A percentile compares a stretch with the other conserved stretches of the same genome.
Conservation (phyloP, 345 rosid genomes). For the Sisymbrium irio region DNA sequence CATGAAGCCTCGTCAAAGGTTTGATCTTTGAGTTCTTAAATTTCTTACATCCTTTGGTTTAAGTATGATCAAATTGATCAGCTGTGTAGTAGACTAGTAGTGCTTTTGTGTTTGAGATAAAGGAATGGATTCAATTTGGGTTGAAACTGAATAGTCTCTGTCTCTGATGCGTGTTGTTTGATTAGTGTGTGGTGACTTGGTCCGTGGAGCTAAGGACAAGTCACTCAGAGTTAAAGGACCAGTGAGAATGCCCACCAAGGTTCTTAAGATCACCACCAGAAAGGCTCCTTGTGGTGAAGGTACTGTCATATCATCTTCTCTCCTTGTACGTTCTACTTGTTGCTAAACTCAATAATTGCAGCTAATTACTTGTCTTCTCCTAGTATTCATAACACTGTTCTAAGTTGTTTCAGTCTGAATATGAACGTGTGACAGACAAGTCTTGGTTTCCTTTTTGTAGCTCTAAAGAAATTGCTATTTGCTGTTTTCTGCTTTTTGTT, state of each 20-base stretch:
- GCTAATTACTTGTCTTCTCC: too few relatives aligned
- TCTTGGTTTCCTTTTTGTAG: too few relatives aligned
- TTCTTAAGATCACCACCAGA: constrained; percentile 57
- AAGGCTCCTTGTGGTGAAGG: constrained; percentile 72
- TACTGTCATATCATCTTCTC: constrained; percentile 2
- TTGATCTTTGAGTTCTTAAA: not conserved
- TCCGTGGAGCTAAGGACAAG: constrained; percentile 63
- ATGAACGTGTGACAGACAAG: not conserved
- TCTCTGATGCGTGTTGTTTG: not conserved
- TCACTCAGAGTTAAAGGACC: constrained; percentile 55
- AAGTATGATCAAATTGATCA: too few relatives aligned
- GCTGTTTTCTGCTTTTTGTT: not conserved
- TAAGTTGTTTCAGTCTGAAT: not conserved
- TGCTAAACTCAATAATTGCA: not conserved
- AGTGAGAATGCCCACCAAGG: constrained; percentile 64
- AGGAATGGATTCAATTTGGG: not conserved
- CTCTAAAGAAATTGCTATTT: not conserved
- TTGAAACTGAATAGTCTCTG: not conserved
- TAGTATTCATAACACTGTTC: too few relatives aligned
- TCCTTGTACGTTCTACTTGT: not conserved
- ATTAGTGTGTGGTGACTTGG: constrained; percentile 57
- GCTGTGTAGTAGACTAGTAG: too few relatives aligned
- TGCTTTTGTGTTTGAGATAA: not conserved
- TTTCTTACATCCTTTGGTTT: too few relatives aligned
- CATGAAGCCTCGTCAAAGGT: not conserved